These are phyloP conservation scores for Fusarium sp. DNA, from an alignment of 2,329 filamentous ascomycete species.

Conservation along the genomic window DNA sequence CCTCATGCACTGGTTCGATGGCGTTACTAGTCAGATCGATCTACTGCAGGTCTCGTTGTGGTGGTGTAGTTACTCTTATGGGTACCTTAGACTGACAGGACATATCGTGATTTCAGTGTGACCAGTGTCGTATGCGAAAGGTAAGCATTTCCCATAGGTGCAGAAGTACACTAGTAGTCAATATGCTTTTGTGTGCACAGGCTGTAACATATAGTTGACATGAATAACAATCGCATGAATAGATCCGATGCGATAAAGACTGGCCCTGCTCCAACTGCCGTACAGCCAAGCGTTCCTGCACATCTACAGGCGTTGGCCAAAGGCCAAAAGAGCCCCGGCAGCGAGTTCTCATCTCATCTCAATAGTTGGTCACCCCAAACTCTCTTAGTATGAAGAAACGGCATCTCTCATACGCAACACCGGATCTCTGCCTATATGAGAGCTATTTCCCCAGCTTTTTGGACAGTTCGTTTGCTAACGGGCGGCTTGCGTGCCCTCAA, in stretches of 20 bases:
- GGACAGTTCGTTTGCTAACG: constrained; percentile 15
- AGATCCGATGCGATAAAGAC: constrained; percentile 72
- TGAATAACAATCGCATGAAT: constrained; percentile 39
- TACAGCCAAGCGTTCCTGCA: constrained; percentile 65
- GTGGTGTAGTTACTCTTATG: background rate
- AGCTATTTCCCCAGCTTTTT: constrained; percentile 2
- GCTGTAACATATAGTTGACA: background rate
- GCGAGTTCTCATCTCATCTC: constrained; percentile 69
- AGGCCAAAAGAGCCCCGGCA: constrained; percentile 67
- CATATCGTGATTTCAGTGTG: constrained; percentile 53
- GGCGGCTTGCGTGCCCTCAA: constrained; percentile 40
- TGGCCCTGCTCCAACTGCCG: constrained; percentile 70
- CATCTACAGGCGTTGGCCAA: constrained; percentile 66
- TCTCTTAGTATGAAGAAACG: background rate
- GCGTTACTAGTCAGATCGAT: background rate
- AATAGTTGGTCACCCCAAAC: constrained; percentile 63
- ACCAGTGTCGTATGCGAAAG: constrained; percentile 60
- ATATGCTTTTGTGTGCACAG: constrained; percentile 2
- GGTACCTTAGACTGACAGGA: constrained; percentile 12
- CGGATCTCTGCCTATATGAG: background rate
- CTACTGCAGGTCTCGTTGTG: background rate
- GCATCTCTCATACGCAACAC: constrained; percentile 11
- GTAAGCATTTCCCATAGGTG: constrained; percentile 47
- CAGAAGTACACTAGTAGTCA: constrained; percentile 15
- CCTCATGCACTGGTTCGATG: background rate